Conservation (phyloP, 176 grass and related monocot genomes). For the Triticum monococcum region DNA sequence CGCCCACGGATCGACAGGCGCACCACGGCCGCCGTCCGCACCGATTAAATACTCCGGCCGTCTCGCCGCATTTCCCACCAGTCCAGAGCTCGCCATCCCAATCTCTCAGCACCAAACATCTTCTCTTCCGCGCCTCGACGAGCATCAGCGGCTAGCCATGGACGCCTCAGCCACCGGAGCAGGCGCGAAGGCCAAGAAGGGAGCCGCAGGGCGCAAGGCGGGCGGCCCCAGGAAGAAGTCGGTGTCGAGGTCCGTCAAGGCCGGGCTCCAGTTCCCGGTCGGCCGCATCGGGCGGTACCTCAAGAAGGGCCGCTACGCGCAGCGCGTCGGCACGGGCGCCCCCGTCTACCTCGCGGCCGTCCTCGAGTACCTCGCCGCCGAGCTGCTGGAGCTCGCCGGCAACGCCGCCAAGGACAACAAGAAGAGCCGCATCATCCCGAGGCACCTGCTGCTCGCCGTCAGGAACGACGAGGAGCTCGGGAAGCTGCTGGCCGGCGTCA, state of each 20-base stretch:
- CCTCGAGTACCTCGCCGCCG: constrained; percentile 71
- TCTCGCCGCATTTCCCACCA: no score
- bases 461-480: constrained; percentile 68
- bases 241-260: constrained; percentile 52
- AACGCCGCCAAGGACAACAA: constrained; percentile 69
- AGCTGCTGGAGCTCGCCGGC: constrained; percentile 66
- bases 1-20: no score
- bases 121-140: no score
- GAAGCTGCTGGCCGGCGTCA: constrained; percentile 51
- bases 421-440: constrained; percentile 54
- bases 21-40: no score
- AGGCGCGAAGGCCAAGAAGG: constrained; percentile 47
- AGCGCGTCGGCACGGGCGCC: constrained; percentile 57
- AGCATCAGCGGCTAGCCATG: constrained; percentile 23
- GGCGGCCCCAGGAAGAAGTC: constrained; percentile 56
- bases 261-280: constrained; percentile 75
- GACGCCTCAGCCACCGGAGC: constrained; percentile 9
- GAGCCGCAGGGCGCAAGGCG: constrained; percentile 28
- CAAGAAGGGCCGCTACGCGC: constrained; percentile 66
- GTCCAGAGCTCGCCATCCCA: no score
- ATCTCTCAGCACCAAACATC: no score
- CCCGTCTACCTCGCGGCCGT: constrained; percentile 76
- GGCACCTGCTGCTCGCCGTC: constrained; percentile 55
- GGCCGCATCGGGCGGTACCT: constrained; percentile 64
- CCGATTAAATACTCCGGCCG: no score